Base-by-base conservation (phyloP, 2,329 filamentous ascomycete genomes). In the Aspergillus sp. region DNA sequence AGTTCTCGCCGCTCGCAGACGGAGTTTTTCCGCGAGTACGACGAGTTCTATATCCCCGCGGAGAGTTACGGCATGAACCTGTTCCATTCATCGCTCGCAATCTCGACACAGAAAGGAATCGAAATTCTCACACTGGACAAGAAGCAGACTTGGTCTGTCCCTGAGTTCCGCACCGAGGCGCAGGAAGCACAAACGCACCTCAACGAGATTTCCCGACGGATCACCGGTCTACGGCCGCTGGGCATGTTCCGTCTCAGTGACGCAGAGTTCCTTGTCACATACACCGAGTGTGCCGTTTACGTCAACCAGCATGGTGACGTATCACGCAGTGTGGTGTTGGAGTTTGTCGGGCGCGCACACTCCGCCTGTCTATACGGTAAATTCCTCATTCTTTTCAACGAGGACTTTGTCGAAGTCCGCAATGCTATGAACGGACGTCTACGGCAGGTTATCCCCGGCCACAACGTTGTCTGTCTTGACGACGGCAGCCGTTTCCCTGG, bases 221-320 rank as follows among this genome's bases (percentile, higher is more conserved):
- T 99, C 65, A 86, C 86, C 56, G 88, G 91, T 64, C 90, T 96
- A 69, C 86, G 87, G 56, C 93, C 95, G 0, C 81, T 99, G 11
- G 93, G 93, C 66, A 99, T 99, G 95, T 97, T 99, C 82, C 87
- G 93, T 41, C 86, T 99, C 55, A 93, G 90, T 64, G 90, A 96
- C 58, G 89, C 90, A 56, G 95, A 96, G 73, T 99, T 98, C 76
- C 80, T 99, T 25, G 86, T 97, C 49, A 91, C 90, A 39, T 99
- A 98, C 73, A 90, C 96, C 75, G 92, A 97, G 74, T 98, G 93
- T 67, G 95, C 93, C 17, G 93, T 99, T 8, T 99, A 98, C 70
- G 90, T 98, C 70, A 96, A 99, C 80, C 97, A 98, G 77, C 92
- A 98, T 74, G 95, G 95, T 64, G 95, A 99, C 61, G 91, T 99